A percentile compares a stretch with the other conserved stretches of the same genome.
Evolutionary conservation across 495 filamentous ascomycete genomes (phyloP).

Genomic region (Clohesyomyces aquaticus): DNA sequence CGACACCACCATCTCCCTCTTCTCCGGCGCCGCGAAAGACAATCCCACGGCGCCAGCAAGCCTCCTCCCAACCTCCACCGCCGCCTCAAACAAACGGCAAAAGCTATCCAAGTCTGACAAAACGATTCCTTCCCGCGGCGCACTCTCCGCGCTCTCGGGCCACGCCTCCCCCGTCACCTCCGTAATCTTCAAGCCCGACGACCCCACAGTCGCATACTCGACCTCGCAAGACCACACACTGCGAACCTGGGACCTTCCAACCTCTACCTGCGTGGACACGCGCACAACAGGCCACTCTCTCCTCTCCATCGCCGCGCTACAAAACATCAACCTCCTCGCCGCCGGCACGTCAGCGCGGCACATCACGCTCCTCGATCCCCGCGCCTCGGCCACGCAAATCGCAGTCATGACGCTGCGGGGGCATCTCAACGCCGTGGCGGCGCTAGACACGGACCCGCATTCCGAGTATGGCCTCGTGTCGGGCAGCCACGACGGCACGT

Average conservation of each 20-base stretch:
- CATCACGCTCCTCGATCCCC: conserved; percentile 88
- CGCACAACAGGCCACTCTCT: conserved; percentile 81
- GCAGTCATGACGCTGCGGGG: conserved; percentile 86
- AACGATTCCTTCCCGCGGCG: conserved; percentile 72
- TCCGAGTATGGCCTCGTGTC: conserved; percentile 80
- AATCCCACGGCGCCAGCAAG: conserved; percentile 69
- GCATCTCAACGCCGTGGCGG: conserved; percentile 81
- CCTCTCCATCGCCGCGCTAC: conserved; percentile 71
- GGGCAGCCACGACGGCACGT: conserved; percentile 86
- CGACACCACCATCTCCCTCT: conserved; percentile 80
- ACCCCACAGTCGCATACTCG: conserved; percentile 87
- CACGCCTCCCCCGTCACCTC: conserved; percentile 75
- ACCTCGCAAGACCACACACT: conserved; percentile 86
- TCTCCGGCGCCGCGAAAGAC: conserved; percentile 75
- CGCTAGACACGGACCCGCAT: conserved; percentile 68
- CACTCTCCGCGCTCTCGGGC: conserved; percentile 69
- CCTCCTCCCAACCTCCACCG: conserved; percentile 59
- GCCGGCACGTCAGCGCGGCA: conserved; percentile 83
- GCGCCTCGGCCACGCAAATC: conserved; percentile 70
- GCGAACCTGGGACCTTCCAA: conserved; percentile 88
- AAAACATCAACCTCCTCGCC: conserved; percentile 71
- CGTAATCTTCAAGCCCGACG: conserved; percentile 79
- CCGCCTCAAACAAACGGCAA: conserved; percentile 69
- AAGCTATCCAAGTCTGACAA: conserved; percentile 67
- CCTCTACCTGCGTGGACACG: conserved; percentile 70